These are phyloP conservation scores for Umbelopsis isabellina DNA, from an alignment of 192 early-diverging fungal genomes.

Conservation along the genomic window DNA sequence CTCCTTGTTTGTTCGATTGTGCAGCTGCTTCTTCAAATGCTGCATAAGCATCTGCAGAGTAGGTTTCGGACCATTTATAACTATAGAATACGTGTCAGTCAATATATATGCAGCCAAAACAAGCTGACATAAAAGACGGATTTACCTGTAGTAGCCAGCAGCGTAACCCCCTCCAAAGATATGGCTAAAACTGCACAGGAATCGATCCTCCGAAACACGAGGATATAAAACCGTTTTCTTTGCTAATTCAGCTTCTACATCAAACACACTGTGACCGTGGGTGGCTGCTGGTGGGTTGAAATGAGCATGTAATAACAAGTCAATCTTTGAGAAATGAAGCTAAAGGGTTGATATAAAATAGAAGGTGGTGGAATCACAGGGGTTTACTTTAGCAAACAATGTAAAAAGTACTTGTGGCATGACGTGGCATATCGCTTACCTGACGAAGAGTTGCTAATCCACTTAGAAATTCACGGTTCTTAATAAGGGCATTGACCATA, in stretches of 20 bases:
- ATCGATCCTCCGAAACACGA: constrained; percentile 52
- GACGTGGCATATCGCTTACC: constrained; percentile 15
- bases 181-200: constrained; percentile 61
- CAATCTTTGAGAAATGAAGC: constrained; percentile 56
- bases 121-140: background rate
- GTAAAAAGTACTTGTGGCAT: background rate
- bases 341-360: background rate
- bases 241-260: constrained; percentile 53
- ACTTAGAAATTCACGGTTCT: constrained; percentile 49
- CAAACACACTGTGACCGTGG: constrained; percentile 49
- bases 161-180: constrained; percentile 64
- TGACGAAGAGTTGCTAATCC: constrained; percentile 60
- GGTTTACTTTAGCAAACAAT: background rate
- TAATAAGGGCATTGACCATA: constrained; percentile 54
- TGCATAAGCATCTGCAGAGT: constrained; percentile 65
- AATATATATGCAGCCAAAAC: background rate
- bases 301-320: constrained; percentile 52
- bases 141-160: constrained; percentile 60
- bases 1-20: background rate
- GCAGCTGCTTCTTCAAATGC: constrained; percentile 54
- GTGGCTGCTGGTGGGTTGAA: constrained; percentile 33
- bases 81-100: constrained; percentile 30
- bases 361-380: background rate
- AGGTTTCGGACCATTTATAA: constrained; percentile 66
- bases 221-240: constrained; percentile 47